A percentile compares a stretch with the other conserved stretches of the same genome.
Conservation (phyloP, 2,329 filamentous ascomycete species). For the Geosmithia morbida region DNA sequence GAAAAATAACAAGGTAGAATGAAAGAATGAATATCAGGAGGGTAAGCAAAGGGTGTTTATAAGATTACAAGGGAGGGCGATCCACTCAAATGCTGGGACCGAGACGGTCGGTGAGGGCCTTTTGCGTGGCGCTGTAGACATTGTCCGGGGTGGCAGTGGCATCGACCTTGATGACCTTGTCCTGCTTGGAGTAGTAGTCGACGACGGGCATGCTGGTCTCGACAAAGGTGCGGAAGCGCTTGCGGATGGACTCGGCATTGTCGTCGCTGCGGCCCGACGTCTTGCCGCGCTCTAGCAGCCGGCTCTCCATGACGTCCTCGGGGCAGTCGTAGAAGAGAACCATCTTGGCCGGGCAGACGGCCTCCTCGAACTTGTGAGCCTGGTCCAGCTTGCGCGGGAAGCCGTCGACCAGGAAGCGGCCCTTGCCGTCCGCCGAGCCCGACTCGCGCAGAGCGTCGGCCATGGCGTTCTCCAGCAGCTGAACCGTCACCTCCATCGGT, state of each 20-base stretch:
- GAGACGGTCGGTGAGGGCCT: conserved; percentile 32
- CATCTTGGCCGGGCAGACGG: conserved; percentile 69
- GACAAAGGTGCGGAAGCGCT: conserved; percentile 86
- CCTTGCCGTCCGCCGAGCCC: conserved; percentile 31
- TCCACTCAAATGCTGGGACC: conserved; percentile 11
- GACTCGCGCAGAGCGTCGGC: conserved; percentile 44
- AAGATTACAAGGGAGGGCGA: not conserved
- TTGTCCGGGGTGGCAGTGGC: conserved; percentile 53
- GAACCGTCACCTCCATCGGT: conserved; percentile 96
- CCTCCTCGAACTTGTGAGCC: conserved; percentile 82
- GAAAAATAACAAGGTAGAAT: too few species aligned
- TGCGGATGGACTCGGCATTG: conserved; percentile 89
- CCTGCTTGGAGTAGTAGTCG: conserved; percentile 62
- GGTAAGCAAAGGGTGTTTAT: not conserved
- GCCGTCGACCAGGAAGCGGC: conserved; percentile 64
- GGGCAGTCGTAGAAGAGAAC: conserved; percentile 93
- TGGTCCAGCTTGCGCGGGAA: conserved; percentile 98
- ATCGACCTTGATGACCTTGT: conserved; percentile 66
- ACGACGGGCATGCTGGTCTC: conserved; percentile 98
- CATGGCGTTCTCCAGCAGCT: conserved; percentile 91
- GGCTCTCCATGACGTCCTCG: conserved; percentile 73
- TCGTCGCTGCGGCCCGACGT: conserved; percentile 86
- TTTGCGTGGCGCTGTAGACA: conserved; percentile 39
- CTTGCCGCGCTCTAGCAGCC: conserved; percentile 79
- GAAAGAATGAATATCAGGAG: too few species aligned